Evolutionary conservation across 2,329 filamentous ascomycete species (phyloP).

Genomic region (Apiospora arundinis): DNA sequence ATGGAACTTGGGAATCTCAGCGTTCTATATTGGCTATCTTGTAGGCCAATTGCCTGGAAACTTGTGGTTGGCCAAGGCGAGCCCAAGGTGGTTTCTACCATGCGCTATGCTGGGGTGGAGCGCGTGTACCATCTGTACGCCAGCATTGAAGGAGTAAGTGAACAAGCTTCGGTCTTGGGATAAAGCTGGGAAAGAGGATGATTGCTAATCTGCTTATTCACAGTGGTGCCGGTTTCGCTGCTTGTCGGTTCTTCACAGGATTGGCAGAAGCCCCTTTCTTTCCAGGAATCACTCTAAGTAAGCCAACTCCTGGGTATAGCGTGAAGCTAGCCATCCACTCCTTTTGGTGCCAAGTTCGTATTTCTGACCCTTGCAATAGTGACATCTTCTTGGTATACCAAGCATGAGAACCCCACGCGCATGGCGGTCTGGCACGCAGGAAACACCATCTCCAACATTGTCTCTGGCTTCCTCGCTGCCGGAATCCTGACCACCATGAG

Average conservation of each 20-base stretch:
- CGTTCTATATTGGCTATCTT: conserved; percentile 52
- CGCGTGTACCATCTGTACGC: conserved; percentile 49
- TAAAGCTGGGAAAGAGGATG: no score
- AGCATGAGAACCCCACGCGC: conserved; percentile 47
- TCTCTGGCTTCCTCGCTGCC: conserved; percentile 52
- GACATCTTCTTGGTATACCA: conserved; percentile 53
- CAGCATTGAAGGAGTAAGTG: conserved; percentile 40
- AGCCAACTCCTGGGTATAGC: neutral
- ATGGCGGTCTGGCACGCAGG: conserved; percentile 53
- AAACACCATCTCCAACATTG: conserved; percentile 52
- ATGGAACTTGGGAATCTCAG: conserved; percentile 48
- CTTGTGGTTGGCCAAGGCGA: conserved; percentile 47
- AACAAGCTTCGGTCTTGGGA: no score
- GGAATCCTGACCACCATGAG: conserved; percentile 52
- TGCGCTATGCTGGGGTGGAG: conserved; percentile 48
- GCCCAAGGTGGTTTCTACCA: conserved; percentile 44
- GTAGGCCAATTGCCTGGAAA: conserved; percentile 52
- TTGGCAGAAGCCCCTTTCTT: conserved; percentile 47
- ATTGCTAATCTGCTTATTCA: neutral
- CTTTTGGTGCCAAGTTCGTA: neutral
- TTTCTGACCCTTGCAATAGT: conserved; percentile 27
- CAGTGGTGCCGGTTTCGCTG: conserved; percentile 30
- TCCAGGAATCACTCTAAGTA: conserved; percentile 52
- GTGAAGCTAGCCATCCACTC: neutral
- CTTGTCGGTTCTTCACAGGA: conserved; percentile 37